Base-by-base conservation (phyloP, 2,329 filamentous ascomycete genomes). In the Cryphonectria japonica region DNA sequence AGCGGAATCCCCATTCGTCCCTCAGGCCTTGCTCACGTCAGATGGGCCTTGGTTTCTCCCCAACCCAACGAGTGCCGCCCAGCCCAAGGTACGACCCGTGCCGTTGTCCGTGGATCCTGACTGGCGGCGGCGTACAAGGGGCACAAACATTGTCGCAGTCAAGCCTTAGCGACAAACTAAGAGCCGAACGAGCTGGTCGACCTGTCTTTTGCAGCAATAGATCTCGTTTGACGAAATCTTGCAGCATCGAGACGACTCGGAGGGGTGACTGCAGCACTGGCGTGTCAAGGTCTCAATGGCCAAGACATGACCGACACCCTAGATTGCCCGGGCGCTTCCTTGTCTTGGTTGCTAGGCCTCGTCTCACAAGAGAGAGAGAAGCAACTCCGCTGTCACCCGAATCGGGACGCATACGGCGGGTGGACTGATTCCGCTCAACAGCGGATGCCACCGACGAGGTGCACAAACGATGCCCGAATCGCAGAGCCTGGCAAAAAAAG, bases 1-100 rank as follows among this genome's bases (percentile, higher is more conserved):
- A 34, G 37, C 46, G 34, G 57, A 43, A 29, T 32, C 22, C 52
- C 52, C 67, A 64, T 63, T 68, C 69, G 66, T 29, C 62, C 52
- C 69, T 19, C 61, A 66, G 22, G 26, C 50, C 32, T 32, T 66
- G 66, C 71, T 70, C 71, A 71, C 71, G 71, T 73, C 71, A 73
- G 71, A 70, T 41, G 64, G 64, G 41, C 66, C 39, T 34, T 59
- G 29, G n/a, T 29, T 46, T 63, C 22, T 39, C 61, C 61, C 60
- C 22, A 39, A 19, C 60, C n/a, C 60, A 63, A 63, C 11, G 26
- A 37, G 32, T 50, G 37, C 46, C 66, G 39, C 60, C 41, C 61
- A 52, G 43, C 63, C 69, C 63, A 69, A 64, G 69, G 66, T 66
- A 68, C 70, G 67, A 64, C 64, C 70, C 70, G 64, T 70, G 70